phyloP scores from a whole-genome alignment of 805 yeast genomes.

The Suhomyces sp. region DNA sequence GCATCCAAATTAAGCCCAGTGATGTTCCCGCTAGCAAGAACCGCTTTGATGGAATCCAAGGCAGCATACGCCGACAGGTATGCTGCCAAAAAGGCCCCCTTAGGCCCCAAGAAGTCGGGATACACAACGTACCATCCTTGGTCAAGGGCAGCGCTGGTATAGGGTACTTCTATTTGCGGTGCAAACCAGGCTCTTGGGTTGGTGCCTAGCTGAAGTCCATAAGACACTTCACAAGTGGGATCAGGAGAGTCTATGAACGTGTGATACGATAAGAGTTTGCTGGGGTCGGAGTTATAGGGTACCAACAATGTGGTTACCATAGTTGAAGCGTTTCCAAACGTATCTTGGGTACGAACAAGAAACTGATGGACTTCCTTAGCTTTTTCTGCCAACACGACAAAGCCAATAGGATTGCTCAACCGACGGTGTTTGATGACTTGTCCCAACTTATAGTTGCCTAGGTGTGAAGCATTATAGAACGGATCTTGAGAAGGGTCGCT shows the following conservation, averaged over 20 bases:
- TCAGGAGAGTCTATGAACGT: conserved; percentile 28
- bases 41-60: conserved; percentile 31
- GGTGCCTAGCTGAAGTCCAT: conserved; percentile 17
- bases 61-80: conserved; percentile 29
- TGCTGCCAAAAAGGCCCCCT: conserved; percentile 31
- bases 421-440: conserved; percentile 13
- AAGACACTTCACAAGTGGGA: conserved; percentile 28
- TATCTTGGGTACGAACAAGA: conserved; percentile 15
- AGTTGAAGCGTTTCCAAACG: conserved; percentile 25
- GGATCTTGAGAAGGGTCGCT: conserved; percentile 9
- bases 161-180: conserved; percentile 16
- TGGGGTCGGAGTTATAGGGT: conserved; percentile 27
- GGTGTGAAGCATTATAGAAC: conserved; percentile 15
- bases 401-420: conserved; percentile 11
- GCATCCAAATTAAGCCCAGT: conserved; percentile 22
- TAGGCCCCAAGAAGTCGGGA: conserved; percentile 37
- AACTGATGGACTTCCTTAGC: conserved; percentile 14
- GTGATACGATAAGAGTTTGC: conserved; percentile 27
- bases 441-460: conserved; percentile 13
- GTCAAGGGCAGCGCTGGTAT: conserved; percentile 13
- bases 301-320: conserved; percentile 27
- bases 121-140: conserved; percentile 34
- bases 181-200: conserved; percentile 10
- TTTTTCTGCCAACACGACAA: conserved; percentile 9
- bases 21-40: conserved; percentile 15